These are phyloP conservation scores for Cryomyces minteri DNA, from an alignment of 495 filamentous ascomycete genomes.

Conservation along the genomic window DNA sequence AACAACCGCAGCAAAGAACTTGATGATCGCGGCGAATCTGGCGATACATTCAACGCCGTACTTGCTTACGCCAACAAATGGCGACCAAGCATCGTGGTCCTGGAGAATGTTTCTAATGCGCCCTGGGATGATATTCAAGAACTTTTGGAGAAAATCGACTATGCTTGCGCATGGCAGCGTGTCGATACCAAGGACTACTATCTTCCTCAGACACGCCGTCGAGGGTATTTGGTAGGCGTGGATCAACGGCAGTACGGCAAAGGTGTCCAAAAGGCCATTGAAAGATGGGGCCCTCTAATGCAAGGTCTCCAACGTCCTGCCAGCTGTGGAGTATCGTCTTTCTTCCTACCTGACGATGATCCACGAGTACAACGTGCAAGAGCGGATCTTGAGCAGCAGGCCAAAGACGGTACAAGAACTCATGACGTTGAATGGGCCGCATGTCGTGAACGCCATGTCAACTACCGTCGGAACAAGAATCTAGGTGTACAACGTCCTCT, in stretches of 20 bases:
- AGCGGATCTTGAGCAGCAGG: slow-evolving; percentile 19
- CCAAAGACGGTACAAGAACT: slow-evolving; percentile 4
- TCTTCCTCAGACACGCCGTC: slow-evolving; percentile 56
- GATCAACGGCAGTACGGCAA: slow-evolving; percentile 21
- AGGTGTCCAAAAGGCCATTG: slow-evolving; percentile 3
- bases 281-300: slow-evolving; percentile 24
- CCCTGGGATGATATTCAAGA: slow-evolving; percentile 40
- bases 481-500: slow-evolving; percentile 36
- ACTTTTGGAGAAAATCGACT: slow-evolving; percentile 26
- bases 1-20: slow-evolving; percentile 32
- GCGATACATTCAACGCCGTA: slow-evolving; percentile 47
- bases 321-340: slow-evolving; percentile 43
- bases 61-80: slow-evolving; percentile 33
- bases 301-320: slow-evolving; percentile 32
- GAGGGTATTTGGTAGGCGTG: slow-evolving; percentile 54
- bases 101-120: slow-evolving; percentile 53
- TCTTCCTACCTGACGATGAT: slow-evolving; percentile 41
- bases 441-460: slow-evolving; percentile 36
- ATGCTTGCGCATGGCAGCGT: slow-evolving; percentile 24
- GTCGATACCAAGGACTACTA: slow-evolving; percentile 64
- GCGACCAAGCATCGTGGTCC: slow-evolving; percentile 44
- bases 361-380: slow-evolving; percentile 31
- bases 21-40: slow-evolving; percentile 42
- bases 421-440: slow-evolving; percentile 32
- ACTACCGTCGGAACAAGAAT: slow-evolving; percentile 23